phyloP scores from a whole-genome alignment of 768 basidiomycete genomes.

The Hygrophorus russula region DNA sequence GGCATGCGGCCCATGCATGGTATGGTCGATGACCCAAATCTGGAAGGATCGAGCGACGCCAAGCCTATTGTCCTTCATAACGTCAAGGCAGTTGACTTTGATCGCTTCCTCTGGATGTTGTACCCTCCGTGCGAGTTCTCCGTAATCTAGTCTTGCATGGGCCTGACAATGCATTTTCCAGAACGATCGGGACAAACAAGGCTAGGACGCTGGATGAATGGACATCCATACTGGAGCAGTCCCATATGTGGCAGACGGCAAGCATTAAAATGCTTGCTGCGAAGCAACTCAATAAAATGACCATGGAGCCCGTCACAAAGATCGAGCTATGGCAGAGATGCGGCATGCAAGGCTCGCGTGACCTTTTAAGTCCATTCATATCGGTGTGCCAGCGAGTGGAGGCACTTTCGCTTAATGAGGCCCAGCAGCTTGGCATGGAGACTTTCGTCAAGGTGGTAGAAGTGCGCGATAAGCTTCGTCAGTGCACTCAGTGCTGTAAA shows the following conservation, averaged over 20 bases:
- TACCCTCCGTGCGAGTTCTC: constrained; percentile 1
- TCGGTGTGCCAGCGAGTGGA: background rate
- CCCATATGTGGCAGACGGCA: background rate
- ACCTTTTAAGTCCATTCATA: no score
- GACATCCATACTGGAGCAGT: constrained; percentile 2
- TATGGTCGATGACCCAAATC: no score
- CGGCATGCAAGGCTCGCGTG: no score
- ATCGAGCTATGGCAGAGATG: no score
- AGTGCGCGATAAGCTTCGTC: background rate
- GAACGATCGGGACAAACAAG: background rate
- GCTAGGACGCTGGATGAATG: background rate
- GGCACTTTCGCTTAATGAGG: background rate
- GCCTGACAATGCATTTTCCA: background rate
- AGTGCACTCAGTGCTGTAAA: no score
- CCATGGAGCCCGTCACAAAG: no score
- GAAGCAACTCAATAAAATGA: no score
- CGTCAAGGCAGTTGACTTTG: background rate
- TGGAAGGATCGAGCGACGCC: no score
- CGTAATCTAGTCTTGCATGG: no score
- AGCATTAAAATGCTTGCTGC: no score
- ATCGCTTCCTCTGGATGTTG: background rate
- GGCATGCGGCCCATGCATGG: no score
- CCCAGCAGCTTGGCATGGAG: background rate
- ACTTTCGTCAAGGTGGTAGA: background rate
- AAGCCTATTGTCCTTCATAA: background rate